phyloP scores from a whole-genome alignment of 2,329 filamentous ascomycete genomes.

The Teratosphaeria destructans region DNA sequence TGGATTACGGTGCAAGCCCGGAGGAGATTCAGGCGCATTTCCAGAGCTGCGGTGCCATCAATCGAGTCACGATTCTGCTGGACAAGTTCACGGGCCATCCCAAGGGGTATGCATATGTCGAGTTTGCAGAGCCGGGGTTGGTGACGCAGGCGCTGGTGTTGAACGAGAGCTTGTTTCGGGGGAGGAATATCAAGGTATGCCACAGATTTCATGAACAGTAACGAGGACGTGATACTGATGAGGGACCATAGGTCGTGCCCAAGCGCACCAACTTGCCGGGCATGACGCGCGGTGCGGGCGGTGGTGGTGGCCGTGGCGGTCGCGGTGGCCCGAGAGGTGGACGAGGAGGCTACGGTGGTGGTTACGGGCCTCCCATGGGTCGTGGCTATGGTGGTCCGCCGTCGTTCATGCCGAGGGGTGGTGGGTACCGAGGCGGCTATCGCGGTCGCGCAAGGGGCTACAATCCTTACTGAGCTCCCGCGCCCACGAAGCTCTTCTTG shows the following conservation, averaged over 20 bases:
- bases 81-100: conserved; percentile 98
- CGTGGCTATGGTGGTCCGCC: conserved; percentile 26
- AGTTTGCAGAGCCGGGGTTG: conserved; percentile 88
- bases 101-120: conserved; percentile 99
- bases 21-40: conserved; percentile 99
- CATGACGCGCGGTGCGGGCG: conserved; percentile 75
- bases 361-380: conserved; percentile 38
- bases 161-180: conserved; percentile 93
- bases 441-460: conserved; percentile 26
- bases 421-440: conserved; percentile 31
- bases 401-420: conserved; percentile 11
- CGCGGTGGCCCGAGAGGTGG: conserved; percentile 34
- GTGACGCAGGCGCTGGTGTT: conserved; percentile 89
- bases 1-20: conserved; percentile 92
- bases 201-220: neutral
- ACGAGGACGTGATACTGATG: conserved; percentile 2
- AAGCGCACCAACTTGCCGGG: conserved; percentile 96
- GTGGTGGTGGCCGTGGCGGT: conserved; percentile 39
- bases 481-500: neutral
- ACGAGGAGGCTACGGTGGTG: conserved; percentile 35
- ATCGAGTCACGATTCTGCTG: conserved; percentile 90
- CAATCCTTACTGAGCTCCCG: conserved; percentile 25
- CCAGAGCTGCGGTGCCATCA: conserved; percentile 93
- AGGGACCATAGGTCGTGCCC: conserved; percentile 54
- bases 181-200: conserved; percentile 83